These are phyloP conservation scores for Barbarea vulgaris DNA, from an alignment of 345 rosid species.

Conservation along the genomic window DNA sequence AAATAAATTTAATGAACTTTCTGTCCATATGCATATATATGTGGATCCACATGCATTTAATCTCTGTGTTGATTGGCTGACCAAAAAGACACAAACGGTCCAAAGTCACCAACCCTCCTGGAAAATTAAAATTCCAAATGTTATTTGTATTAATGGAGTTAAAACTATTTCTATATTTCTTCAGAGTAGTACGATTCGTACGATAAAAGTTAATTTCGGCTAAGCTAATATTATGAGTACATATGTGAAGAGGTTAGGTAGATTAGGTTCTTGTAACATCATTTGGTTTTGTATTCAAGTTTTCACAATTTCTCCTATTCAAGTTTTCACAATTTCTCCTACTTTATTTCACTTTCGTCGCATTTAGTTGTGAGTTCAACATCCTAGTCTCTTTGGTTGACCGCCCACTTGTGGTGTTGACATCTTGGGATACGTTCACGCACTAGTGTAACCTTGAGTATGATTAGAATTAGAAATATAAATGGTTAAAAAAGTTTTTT, in stretches of 20 bases:
- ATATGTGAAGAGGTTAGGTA: background rate
- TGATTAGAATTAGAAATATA: background rate
- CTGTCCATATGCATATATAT: constrained; percentile 15
- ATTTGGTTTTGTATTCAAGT: background rate
- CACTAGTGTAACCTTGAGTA: constrained; percentile 8
- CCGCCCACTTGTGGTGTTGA: constrained; percentile 16
- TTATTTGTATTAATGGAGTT: background rate
- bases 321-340: background rate
- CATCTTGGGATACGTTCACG: constrained; percentile 15
- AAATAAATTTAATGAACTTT: constrained; percentile 21
- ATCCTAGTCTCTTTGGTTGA: constrained; percentile 37
- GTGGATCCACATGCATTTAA: constrained; percentile 36
- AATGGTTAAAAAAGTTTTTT: background rate
- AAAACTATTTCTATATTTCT: background rate
- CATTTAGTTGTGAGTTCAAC: constrained; percentile 23
- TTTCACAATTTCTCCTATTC: background rate
- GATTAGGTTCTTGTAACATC: background rate
- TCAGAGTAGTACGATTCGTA: constrained; percentile 33
- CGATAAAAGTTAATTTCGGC: constrained; percentile 18
- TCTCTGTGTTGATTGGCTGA: constrained; percentile 29
- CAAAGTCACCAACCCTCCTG: constrained; percentile 35
- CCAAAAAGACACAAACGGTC: constrained; percentile 37
- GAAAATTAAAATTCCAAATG: constrained; percentile 19
- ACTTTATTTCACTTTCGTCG: constrained; percentile 10
- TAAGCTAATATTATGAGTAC: constrained; percentile 10